A percentile compares a stretch with the other conserved stretches of the same genome.
phyloP scores from a whole-genome alignment of 2,329 filamentous ascomycete species.

The Aspergillus sp. region DNA sequence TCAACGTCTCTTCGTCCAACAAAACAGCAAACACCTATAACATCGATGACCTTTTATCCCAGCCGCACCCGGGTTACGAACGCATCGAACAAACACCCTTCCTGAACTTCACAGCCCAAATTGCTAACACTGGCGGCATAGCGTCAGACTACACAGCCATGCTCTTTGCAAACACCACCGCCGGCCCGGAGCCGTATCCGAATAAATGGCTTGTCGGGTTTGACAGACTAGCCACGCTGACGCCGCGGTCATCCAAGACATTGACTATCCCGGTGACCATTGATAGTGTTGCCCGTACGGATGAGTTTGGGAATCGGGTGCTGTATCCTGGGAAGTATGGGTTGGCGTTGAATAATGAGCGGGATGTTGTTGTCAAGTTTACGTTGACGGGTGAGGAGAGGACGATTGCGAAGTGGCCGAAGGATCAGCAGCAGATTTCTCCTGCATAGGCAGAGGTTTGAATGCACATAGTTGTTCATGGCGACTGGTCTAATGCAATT shows the following conservation, averaged over 20 bases:
- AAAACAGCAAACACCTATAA: slow-evolving; percentile 17
- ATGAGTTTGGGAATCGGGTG: slow-evolving; percentile 32
- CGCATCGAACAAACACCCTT: slow-evolving; percentile 32
- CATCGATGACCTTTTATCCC: slow-evolving; percentile 28
- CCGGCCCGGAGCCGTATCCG: slow-evolving; percentile 36
- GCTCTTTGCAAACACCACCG: slow-evolving; percentile 31
- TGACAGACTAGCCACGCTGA: slow-evolving; percentile 23
- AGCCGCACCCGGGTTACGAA: slow-evolving; percentile 17
- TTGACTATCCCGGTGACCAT: slow-evolving; percentile 32
- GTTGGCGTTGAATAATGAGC: slow-evolving; percentile 36
- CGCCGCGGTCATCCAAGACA: slow-evolving; percentile 16
- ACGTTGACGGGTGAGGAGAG: slow-evolving; percentile 27
- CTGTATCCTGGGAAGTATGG: slow-evolving; percentile 39
- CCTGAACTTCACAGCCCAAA: slow-evolving; percentile 27
- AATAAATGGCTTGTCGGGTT: slow-evolving; percentile 39
- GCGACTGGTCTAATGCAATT: too few species aligned
- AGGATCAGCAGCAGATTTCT: slow-evolving; percentile 16
- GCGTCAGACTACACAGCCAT: slow-evolving; percentile 38
- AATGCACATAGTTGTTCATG: not conserved
- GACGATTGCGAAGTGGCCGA: slow-evolving; percentile 30
- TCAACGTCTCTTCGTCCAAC: slow-evolving; percentile 15
- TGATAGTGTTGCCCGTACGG: slow-evolving; percentile 32
- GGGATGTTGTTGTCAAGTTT: slow-evolving; percentile 26
- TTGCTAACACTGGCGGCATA: slow-evolving; percentile 32
- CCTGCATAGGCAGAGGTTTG: slow-evolving; percentile 3